Base-by-base conservation (phyloP, 352 stramenopile genomes). In the Pythium aphanidermatum region DNA sequence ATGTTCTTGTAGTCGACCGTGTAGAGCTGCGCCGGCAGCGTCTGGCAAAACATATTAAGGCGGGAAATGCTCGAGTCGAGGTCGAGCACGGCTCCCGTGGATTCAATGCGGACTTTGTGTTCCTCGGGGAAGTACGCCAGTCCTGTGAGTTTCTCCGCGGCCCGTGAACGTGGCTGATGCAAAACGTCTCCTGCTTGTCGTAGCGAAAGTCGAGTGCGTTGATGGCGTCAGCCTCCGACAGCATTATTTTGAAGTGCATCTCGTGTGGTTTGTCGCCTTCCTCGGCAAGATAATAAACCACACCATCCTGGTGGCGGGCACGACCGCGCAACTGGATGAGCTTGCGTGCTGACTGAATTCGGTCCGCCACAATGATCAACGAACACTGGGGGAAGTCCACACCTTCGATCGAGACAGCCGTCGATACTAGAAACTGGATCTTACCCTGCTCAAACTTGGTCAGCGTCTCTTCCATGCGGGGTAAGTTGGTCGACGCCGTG, bases 41-140 rank as follows among this genome's bases (percentile, higher is more conserved):
- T 74, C 48, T 92, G 80, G 41, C 72, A 86, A 51, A 89, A 92
- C 60, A 80, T 70, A 43, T 92, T 86, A 13, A 92, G 63, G n/a
- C 63, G 71, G 21, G 63, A 38, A 39, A 89, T 74, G 40, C 74
- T 85, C 39, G 74, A 86, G 42, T 92, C 80, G 12, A 92, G 44
- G 55, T 89, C 77, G 31, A 92, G 48, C 17, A 77, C 59, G 14
- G 80, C 80, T 11, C 80, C 80, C 10, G 76, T 89, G 0, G 53
- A 64, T 28, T 69, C 51, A 12, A 88, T 71, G 30, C 55, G 35
- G 8, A 86, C 47, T 38, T 53, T 60, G 2, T 56, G 62, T 17
- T 68, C 56, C 5, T 58, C 64, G 0, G 58, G 54, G 20, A 55
- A 43, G 36, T 33, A 69, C 12, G 34, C 44, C 23, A 50, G 33